Evolutionary conservation across 148 eudicot species (phyloP), one percentile per base, ranked within the genome.

Genomic region (Vaccinium myrtillus): DNA sequence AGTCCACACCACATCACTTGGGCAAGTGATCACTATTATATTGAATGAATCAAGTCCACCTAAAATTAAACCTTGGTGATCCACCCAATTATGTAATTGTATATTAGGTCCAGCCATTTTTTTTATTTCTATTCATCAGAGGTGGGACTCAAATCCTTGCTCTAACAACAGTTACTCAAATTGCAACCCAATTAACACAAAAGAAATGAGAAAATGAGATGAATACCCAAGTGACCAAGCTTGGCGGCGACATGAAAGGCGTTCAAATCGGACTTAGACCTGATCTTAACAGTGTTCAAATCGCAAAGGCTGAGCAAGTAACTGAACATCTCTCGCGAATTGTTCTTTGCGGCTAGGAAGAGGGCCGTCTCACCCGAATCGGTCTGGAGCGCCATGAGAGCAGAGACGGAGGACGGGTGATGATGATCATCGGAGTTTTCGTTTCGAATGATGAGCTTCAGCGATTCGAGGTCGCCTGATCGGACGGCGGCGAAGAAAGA

Each of bases 231-330:
- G 89, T 95, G 91, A 12, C 98, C 98, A 55, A 86, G 87, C 76
- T 91, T 87, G 75, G 98, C 92, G 77, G 98, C 97, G 27, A 89
- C 86, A 77, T 92, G 93, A 81, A 95, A 95, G 25, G 94, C 91
- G 82, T 90, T 70, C 77, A 90, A 79, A 89, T 90, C 97, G 55
- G 94, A 82, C 84, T 88, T 92, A 19, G 98, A 88, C 90, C 92
- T 91, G 48, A 94, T 87, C 80, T 81, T 74, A 3, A 90, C 93
- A 74, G 82, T 74, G 49, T 87, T 27, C 16, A 84, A 61, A 81
- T 91, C 94, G 88, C 93, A 95, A n/a, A 91, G 94, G 32, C 50
- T 54, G 39, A 95, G 74, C 93, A 95, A 94, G 43, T 88, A 91
- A 48, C 46, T 75, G 70, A 95, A 84, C 18, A 90, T 83, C 49